Evolutionary conservation across 1,139 yeast genomes (phyloP).

Genomic region (Pichia sp.): DNA sequence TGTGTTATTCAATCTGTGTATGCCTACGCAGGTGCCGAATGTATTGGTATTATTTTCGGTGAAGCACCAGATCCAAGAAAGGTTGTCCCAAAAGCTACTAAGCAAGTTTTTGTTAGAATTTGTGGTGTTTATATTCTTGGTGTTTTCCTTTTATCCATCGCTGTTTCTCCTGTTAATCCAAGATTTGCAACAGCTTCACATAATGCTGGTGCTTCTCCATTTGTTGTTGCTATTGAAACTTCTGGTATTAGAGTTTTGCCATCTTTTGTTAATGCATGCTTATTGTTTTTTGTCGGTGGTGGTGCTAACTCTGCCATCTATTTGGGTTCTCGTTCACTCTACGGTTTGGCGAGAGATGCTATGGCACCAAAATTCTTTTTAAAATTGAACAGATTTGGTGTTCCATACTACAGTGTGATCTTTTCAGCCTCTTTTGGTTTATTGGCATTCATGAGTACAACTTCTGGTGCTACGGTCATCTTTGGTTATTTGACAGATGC

Average conservation of each 20-base stretch:
- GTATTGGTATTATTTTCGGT: slow-evolving; percentile 43
- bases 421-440: slow-evolving; percentile 12
- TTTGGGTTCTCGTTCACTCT: slow-evolving; percentile 53
- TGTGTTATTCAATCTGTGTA: slow-evolving; percentile 41
- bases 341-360: slow-evolving; percentile 57
- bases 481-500: not conserved
- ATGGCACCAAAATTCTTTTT: slow-evolving; percentile 60
- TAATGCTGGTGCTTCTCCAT: slow-evolving; percentile 38
- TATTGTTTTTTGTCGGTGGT: slow-evolving; percentile 40
- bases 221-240: slow-evolving; percentile 45
- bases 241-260: slow-evolving; percentile 34
- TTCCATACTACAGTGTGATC: slow-evolving; percentile 40
- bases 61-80: slow-evolving; percentile 45
- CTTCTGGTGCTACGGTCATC: not conserved
- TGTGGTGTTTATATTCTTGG: slow-evolving; percentile 52
- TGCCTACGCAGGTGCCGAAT: slow-evolving; percentile 51
- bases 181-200: not conserved
- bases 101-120: slow-evolving; percentile 69
- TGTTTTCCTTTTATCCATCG: slow-evolving; percentile 41
- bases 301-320: slow-evolving; percentile 46
- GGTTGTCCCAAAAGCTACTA: slow-evolving; percentile 67
- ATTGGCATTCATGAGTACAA: not conserved
- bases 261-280: slow-evolving; percentile 40
- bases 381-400: slow-evolving; percentile 57
- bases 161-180: slow-evolving; percentile 35